Evolutionary conservation across 176 grass and related monocot species (phyloP).

Genomic region (Carex littledalei): DNA sequence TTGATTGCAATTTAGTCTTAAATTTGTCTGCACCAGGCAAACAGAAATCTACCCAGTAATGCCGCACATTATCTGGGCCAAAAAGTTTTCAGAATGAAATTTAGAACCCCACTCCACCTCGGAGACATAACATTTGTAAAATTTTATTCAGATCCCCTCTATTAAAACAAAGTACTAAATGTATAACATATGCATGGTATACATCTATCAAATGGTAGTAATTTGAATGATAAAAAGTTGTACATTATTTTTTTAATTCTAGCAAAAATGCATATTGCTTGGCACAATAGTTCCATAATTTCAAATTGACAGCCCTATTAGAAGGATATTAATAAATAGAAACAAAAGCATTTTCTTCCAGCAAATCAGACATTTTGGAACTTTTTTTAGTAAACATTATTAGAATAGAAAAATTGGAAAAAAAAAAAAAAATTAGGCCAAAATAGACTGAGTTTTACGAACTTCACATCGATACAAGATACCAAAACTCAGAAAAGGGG

Average conservation of each 20-base stretch:
- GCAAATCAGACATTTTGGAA: neutral
- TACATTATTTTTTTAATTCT: neutral
- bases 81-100: neutral
- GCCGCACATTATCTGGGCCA: neutral
- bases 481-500: neutral
- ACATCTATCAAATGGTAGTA: neutral
- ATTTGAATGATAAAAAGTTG: neutral
- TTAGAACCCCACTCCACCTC: neutral
- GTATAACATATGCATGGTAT: neutral
- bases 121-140: neutral
- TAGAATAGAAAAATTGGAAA: neutral
- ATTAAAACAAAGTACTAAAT: neutral
- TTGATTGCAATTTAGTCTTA: neutral
- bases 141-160: neutral
- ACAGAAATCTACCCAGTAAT: neutral
- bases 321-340: neutral
- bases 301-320: neutral
- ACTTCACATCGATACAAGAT: neutral
- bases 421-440: neutral
- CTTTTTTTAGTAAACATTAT: neutral
- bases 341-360: neutral
- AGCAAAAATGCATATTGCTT: neutral
- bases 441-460: neutral
- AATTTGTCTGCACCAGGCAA: neutral
- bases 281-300: neutral